Base-by-base conservation (phyloP, 805 yeast genomes). In the Kazachstania africana region DNA sequence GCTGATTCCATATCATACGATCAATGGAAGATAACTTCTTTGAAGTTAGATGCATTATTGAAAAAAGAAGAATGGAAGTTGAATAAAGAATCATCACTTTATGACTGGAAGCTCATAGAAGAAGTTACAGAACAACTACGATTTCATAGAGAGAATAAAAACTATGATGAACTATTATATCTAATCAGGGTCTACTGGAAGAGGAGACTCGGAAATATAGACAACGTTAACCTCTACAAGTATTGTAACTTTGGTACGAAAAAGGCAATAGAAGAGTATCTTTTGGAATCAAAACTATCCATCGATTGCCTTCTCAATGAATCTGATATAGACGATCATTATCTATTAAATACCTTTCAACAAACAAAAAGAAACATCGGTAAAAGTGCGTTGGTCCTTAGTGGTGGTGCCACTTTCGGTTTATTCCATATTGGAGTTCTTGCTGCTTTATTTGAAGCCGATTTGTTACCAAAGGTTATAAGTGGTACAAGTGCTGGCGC, bases 401-500 rank as follows among this genome's bases (percentile, higher is more conserved):
- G 94, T 29, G 99, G 99, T 2, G 99, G 99, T 2, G 85, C 94
- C 2, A 81, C 94, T 4, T 81, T 88, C 60, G 98, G 97, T 0
- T 59, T 88, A 31, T 75, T 87, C 38, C 97, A 88, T 43, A 80
- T 85, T 36, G 99, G 99, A 1, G 95, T 91, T 0, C 59, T 88
- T 28, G 74, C 83, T 4, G 80, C 91, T 2, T 63, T 91, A 19
- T 58, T 78, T 25, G 91, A 83, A 43, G 67, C 70, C 31, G 75
- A 78, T 33, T 60, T 85, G 15, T 60, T 88, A 16, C 99, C 99
- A 0, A 68, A 80, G 29, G 81, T 91, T 23, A 73, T 91, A 12
- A 80, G 94, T 29, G 98, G 99, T 1, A 80, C 94, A 10, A 83
- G 95, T 16, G 94, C 96, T 0, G 99, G 99, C 12, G 85, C 95